phyloP scores from a whole-genome alignment of 257 asterid genomes.

The Coffea canephora region DNA sequence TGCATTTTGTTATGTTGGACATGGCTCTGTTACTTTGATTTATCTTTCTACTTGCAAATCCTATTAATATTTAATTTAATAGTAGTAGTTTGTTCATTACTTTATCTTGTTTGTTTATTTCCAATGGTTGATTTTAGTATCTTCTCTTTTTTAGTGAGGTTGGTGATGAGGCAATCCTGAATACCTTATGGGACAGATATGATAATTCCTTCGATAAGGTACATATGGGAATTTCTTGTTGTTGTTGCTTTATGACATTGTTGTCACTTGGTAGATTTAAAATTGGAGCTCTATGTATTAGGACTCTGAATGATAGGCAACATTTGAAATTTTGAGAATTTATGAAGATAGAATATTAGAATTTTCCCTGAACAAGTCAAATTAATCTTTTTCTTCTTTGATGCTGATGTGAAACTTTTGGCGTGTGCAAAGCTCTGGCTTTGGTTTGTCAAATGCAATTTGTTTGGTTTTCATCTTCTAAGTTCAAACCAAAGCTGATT shows the following conservation, averaged over 20 bases:
- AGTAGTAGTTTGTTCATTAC: conserved; percentile 1
- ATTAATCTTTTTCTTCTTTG: not conserved
- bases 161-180: conserved; percentile 88
- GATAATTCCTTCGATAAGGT: conserved; percentile 69
- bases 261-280: not conserved
- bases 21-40: not conserved
- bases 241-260: conserved; percentile 3
- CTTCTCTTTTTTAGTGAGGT: conserved; percentile 55
- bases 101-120: not conserved
- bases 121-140: conserved; percentile 16
- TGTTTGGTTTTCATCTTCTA: not conserved
- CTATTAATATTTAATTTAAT: not conserved
- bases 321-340: not conserved
- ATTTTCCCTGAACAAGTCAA: not conserved
- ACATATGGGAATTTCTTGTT: conserved; percentile 10
- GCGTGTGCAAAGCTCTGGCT: not conserved
- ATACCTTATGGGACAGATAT: conserved; percentile 69
- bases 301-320: not conserved
- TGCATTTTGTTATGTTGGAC: not conserved
- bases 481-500: not conserved
- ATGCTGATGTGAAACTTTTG: not conserved
- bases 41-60: not conserved
- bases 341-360: not conserved
- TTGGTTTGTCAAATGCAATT: no score
- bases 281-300: not conserved